Base-by-base conservation (phyloP, 176 grass and related monocot genomes). In the Phoenix roebelenii region DNA sequence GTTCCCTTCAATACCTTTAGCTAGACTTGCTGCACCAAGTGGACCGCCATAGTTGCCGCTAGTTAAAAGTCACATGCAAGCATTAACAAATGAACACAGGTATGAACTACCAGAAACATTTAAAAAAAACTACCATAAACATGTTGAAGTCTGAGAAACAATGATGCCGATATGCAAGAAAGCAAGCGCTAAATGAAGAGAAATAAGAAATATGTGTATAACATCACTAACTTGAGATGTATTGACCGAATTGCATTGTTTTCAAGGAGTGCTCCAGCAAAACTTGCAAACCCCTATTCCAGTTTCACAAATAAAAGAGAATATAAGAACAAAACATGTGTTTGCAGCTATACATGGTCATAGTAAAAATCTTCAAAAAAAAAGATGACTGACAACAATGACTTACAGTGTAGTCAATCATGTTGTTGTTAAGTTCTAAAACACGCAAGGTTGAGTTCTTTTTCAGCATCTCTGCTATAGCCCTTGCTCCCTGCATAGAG, bases 1-100 rank as follows among this genome's bases (percentile, higher is more conserved):
- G 73, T 98, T 98, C 70, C 82, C 79, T 67, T 85, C 30, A 87
- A 98, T 60, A 77, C 87, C 93, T 80, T 73, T 87, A 68, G 86
- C 79, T 63, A 98, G 66, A 79, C 79, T 92, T 73, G 70, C 83
- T 75, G 84, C 93, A 76, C 93, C 93, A 20, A 98, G 79, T 49
- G 93, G 71, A 67, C 93, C 93, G 16, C 93, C 93, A 83, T 98
- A 98, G 60, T 98, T 92, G 51, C 93, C 93, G 89, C 93, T 98
- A 72, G 3, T 72, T 78, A 72, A 80, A 23, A 77, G 59, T 44
- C 5, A 24, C 64, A 79, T 28, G 55, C 12, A 67, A 54, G 51
- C 5, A 22, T 39, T 22, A 19, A 4, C 16, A 56, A 52, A 44
- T 20, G 51, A 3, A 32, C 16, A 67, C 3, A 67, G 35, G 35